A percentile compares a stretch with the other conserved stretches of the same genome.
These are phyloP conservation scores for Saprolegnia parasitica DNA, from an alignment of 352 stramenopile species.

Conservation along the genomic window DNA sequence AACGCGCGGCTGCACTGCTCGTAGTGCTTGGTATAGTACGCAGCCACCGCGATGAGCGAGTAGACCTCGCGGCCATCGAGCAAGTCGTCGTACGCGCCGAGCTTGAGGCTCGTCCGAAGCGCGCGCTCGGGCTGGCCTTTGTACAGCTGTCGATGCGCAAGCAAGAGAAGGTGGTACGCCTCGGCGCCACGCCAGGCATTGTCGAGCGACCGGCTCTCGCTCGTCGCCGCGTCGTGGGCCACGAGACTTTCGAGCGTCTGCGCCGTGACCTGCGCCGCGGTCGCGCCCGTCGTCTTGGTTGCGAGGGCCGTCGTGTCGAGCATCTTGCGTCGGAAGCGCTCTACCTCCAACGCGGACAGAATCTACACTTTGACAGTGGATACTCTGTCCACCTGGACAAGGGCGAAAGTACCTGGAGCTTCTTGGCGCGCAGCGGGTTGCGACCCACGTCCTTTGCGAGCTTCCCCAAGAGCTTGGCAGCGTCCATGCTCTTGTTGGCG, in stretches of 20 bases:
- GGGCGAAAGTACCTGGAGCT: slow-evolving; percentile 74
- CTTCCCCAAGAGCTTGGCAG: slow-evolving; percentile 85
- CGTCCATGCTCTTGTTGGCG: slow-evolving; percentile 89
- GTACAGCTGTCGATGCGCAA: slow-evolving; percentile 91
- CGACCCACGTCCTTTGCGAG: slow-evolving; percentile 76
- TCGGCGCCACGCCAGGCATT: slow-evolving; percentile 90
- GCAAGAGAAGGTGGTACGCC: slow-evolving; percentile 91
- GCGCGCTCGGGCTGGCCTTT: slow-evolving; percentile 70
- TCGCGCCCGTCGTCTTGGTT: slow-evolving; percentile 51
- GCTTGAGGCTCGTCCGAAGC: slow-evolving; percentile 82
- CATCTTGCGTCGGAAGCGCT: slow-evolving; percentile 88
- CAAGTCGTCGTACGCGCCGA: slow-evolving; percentile 89
- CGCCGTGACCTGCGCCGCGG: slow-evolving; percentile 74
- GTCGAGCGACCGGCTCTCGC: slow-evolving; percentile 80
- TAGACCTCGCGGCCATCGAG: slow-evolving; percentile 89
- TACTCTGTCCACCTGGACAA: not conserved
- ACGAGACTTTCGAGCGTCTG: slow-evolving; percentile 91
- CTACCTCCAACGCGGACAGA: slow-evolving; percentile 90
- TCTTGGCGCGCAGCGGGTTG: slow-evolving; percentile 89
- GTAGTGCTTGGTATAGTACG: slow-evolving; percentile 89
- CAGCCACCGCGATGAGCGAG: slow-evolving; percentile 88
- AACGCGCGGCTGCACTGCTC: slow-evolving; percentile 89
- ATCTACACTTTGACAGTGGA: slow-evolving; percentile 33
- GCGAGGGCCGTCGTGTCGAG: slow-evolving; percentile 54
- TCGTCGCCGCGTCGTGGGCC: slow-evolving; percentile 76